Evolutionary conservation across 78 protist species (phyloP).

Genomic region (Dictyostelium citrinum): DNA sequence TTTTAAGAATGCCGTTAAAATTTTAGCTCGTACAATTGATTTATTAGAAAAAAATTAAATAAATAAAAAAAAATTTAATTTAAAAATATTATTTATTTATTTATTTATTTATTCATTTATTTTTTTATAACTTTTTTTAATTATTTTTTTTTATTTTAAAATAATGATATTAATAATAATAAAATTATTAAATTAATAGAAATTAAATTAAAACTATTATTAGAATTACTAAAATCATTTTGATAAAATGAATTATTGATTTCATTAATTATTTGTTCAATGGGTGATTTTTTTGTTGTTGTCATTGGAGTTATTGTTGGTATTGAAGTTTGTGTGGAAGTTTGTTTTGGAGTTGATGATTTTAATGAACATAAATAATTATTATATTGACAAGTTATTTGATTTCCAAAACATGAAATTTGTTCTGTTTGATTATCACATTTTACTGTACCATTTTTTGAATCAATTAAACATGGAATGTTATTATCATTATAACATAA

Average conservation of each 20-base stretch:
- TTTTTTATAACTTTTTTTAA: too few relatives aligned
- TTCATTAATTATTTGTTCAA: too few relatives aligned
- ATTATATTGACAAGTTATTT: not conserved
- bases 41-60: conserved; percentile 17
- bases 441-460: not conserved
- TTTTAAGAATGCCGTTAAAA: conserved; percentile 49
- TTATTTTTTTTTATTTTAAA: not conserved
- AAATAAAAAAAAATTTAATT: not conserved
- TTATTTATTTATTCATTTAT: too few relatives aligned
- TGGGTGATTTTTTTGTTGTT: too few relatives aligned
- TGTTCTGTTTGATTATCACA: not conserved
- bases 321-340: too few relatives aligned
- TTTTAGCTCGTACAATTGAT: conserved; percentile 54
- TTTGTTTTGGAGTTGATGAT: too few relatives aligned
- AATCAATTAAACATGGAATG: not conserved
- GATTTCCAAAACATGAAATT: not conserved
- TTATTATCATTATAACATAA: not conserved
- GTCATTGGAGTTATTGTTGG: too few relatives aligned
- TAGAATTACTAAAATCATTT: not conserved
- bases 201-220: not conserved
- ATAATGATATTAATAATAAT: not conserved
- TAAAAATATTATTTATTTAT: not conserved
- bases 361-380: not conserved
- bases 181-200: not conserved
- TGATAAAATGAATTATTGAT: not conserved